These are phyloP conservation scores for Boletus smithii DNA, from an alignment of 1,284 basidiomycete genomes.

Conservation along the genomic window DNA sequence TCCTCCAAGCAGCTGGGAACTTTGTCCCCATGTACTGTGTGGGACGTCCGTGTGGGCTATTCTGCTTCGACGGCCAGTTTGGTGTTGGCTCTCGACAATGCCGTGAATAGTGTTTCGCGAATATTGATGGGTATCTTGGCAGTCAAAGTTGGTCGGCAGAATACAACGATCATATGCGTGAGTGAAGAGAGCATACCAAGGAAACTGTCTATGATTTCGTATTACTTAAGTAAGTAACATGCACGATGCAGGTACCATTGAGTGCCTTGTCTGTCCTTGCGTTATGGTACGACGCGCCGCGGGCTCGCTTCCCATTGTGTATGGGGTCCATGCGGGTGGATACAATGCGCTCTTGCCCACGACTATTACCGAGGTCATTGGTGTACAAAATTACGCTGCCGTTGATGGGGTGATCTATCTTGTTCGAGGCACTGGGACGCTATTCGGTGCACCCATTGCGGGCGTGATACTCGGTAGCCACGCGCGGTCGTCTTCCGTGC, in stretches of 20 bases:
- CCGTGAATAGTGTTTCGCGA: too few species aligned
- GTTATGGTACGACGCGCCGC: not conserved
- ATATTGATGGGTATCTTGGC: too few species aligned
- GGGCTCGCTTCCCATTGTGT: not conserved
- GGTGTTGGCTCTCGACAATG: too few species aligned
- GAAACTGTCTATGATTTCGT: not conserved
- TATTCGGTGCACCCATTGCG: not conserved
- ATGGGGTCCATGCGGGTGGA: not conserved
- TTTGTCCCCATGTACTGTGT: too few species aligned
- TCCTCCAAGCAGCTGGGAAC: too few species aligned
- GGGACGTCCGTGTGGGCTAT: too few species aligned
- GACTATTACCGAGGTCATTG: conserved; percentile 4
- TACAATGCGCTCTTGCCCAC: conserved; percentile 7
- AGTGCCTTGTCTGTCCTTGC: not conserved
- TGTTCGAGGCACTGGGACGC: not conserved
- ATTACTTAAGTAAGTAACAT: not conserved
- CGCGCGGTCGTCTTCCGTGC: too few species aligned
- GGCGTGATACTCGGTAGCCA: not conserved
- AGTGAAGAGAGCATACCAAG: too few species aligned
- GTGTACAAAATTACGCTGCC: not conserved
- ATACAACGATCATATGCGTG: too few species aligned
- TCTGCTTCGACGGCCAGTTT: too few species aligned
- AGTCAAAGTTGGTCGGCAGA: too few species aligned
- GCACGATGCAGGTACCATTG: not conserved
- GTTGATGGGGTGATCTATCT: conserved; percentile 1